Conservation (phyloP, 2,329 filamentous ascomycete genomes). For the Aureobasidium sp. region DNA sequence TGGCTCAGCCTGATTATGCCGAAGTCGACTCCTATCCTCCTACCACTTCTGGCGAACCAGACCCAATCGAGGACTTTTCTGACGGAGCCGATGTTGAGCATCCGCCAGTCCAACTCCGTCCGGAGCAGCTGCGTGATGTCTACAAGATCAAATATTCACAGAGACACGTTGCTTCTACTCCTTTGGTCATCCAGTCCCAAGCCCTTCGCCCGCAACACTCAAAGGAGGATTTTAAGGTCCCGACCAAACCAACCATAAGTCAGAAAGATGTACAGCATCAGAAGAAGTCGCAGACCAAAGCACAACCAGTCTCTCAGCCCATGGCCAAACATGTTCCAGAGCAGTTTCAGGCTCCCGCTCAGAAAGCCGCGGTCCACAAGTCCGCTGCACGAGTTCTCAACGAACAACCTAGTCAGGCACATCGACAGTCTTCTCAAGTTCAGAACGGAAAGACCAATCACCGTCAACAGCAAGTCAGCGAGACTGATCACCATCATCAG, state of each 20-base stretch:
- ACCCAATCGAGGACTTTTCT: not conserved
- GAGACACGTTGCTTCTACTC: not conserved
- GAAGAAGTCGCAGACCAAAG: not conserved
- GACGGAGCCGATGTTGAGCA: not conserved
- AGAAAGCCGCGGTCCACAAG: not conserved
- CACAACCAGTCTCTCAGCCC: not conserved
- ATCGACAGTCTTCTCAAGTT: not conserved
- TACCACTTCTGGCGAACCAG: constrained; percentile 27
- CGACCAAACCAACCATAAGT: not conserved
- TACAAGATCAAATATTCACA: not conserved
- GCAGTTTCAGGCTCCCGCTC: not conserved
- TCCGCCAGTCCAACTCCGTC: not conserved
- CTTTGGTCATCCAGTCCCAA: not conserved
- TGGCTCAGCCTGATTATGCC: not conserved
- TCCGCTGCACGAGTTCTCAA: not conserved
- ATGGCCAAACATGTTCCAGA: not conserved
- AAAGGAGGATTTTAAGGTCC: not conserved
- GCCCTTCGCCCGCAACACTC: not conserved
- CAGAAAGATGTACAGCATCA: not conserved
- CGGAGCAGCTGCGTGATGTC: not conserved
- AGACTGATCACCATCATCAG: not conserved
- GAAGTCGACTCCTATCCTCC: constrained; percentile 27
- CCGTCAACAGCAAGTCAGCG: not conserved
- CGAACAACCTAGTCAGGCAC: not conserved
- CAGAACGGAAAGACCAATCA: not conserved